Evolutionary conservation across 257 asterid genomes (phyloP).

Genomic region (Forsythia viridissima): DNA sequence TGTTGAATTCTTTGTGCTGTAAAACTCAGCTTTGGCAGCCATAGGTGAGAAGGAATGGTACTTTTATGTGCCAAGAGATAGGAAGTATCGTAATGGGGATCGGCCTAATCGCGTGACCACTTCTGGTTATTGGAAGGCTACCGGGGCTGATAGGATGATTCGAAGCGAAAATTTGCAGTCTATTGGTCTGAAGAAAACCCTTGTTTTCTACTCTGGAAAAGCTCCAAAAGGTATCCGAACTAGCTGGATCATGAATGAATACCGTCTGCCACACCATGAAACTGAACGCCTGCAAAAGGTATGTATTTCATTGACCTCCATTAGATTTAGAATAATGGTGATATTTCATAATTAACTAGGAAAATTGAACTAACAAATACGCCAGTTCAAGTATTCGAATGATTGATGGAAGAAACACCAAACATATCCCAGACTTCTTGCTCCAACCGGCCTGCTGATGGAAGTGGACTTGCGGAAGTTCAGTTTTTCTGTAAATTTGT

Average conservation of each 20-base stretch:
- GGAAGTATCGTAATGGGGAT: slow-evolving; percentile 92
- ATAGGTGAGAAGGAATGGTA: slow-evolving; percentile 99
- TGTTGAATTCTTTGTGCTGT: not conserved
- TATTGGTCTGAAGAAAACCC: slow-evolving; percentile 94
- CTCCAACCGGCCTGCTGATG: too few relatives aligned
- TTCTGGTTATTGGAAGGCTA: slow-evolving; percentile 98
- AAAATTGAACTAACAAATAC: too few relatives aligned
- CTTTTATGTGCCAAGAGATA: slow-evolving; percentile 91
- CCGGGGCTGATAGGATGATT: slow-evolving; percentile 95
- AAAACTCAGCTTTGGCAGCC: slow-evolving; percentile 74
- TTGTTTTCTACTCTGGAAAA: slow-evolving; percentile 94
- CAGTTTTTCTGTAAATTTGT: too few relatives aligned
- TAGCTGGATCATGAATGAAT: slow-evolving; percentile 97
- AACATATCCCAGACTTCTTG: too few relatives aligned
- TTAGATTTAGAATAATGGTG: not conserved
- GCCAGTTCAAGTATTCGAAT: too few relatives aligned
- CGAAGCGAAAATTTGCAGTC: slow-evolving; percentile 58
- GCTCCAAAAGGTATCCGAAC: slow-evolving; percentile 97
- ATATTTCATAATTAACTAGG: not conserved
- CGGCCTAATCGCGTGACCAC: slow-evolving; percentile 97
- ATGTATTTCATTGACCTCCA: not conserved
- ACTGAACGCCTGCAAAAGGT: slow-evolving; percentile 90
- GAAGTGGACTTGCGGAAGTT: too few relatives aligned
- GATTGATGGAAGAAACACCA: too few relatives aligned
- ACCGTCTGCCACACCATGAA: slow-evolving; percentile 84